Evolutionary conservation across 106 monocot species (phyloP), one percentile per base, ranked within the genome.

Genomic region (Vanilla planifolia): DNA sequence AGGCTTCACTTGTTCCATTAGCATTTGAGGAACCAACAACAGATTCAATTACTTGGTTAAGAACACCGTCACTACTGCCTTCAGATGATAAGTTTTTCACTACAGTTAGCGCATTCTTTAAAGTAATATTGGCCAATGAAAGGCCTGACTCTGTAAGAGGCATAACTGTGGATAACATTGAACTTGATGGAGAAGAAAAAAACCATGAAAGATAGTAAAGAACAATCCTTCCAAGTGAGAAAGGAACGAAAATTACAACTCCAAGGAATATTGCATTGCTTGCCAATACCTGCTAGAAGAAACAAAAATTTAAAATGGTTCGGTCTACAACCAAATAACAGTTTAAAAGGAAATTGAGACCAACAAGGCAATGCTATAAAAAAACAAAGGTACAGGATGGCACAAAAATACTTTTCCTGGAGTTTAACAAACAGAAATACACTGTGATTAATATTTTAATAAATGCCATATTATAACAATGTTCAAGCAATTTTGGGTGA

Each of bases 241-340:
- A 98, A 0, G 98, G 98, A 33, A 98, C 61, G 50, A 98, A 85
- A 9, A 98, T 85, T 17, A 92, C 92, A 48, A 88, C 88, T 44
- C 84, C 84, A 22, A 98, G 75, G 53, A 98, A 98, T 70, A 98
- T 98, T 43, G 92, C 92, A 80, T 98, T 98, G 77, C 98, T 98
- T 57, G 98, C 98, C 53, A 98, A 51, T 22, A 98, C 98, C 98
- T 98, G 81, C 22, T 14, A 64, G 56, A 32, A 50, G 43, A 25
- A 67, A 24, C 14, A 58, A 44, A 55, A 1, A 28, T 32, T 70
- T 16, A 42, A 56, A 61, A 37, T 6, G 36, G 51, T 22, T 4
- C 1, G 43, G 24, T 21, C 23, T 13, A 53, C 15, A 62, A 43
- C 11, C 59, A 43, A 29, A n/a, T 53, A 53, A n/a, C 30, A 4